Percentiles rank a stretch among this genome's conserved stretches.
Conservation (phyloP, 2,329 filamentous ascomycete genomes). For the Aspergillus clavatus region DNA sequence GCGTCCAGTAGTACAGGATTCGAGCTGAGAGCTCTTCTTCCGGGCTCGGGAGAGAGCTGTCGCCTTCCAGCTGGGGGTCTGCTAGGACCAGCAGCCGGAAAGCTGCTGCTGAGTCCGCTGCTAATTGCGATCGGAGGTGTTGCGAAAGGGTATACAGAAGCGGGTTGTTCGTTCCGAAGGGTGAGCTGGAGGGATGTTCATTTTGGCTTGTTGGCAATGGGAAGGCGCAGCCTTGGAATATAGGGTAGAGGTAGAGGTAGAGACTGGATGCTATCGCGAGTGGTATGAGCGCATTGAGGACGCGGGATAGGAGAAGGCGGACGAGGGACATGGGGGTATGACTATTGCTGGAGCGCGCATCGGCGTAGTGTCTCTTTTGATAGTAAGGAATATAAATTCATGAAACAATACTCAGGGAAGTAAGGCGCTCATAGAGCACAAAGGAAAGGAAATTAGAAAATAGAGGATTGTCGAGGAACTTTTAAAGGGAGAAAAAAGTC, state of each 20-base stretch:
- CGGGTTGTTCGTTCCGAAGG: slow-evolving; percentile 10
- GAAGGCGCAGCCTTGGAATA: slow-evolving; percentile 76
- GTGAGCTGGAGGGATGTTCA: background rate
- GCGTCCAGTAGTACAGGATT: slow-evolving; percentile 35
- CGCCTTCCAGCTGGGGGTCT: slow-evolving; percentile 90
- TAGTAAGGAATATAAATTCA: background rate
- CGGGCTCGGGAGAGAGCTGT: slow-evolving; percentile 67
- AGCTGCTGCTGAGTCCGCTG: slow-evolving; percentile 57
- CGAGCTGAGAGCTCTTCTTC: slow-evolving; percentile 43
- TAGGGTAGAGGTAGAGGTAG: slow-evolving; percentile 84
- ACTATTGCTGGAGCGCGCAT: slow-evolving; percentile 1
- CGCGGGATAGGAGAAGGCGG: slow-evolving; percentile 42
- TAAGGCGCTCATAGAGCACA: no score
- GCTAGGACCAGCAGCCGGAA: slow-evolving; percentile 84
- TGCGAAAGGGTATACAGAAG: slow-evolving; percentile 35
- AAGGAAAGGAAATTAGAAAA: no score
- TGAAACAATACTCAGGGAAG: no score
- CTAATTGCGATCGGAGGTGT: slow-evolving; percentile 25
- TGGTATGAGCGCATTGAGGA: slow-evolving; percentile 53
- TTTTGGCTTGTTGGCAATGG: slow-evolving; percentile 45
- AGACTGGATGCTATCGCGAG: slow-evolving; percentile 64
- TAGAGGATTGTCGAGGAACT: no score
- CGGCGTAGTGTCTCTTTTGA: slow-evolving; percentile 1
- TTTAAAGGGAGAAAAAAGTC: no score
- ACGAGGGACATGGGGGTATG: slow-evolving; percentile 47